These are phyloP conservation scores for Lathyrus aphaca DNA, from an alignment of 306 rosid species.

Conservation along the genomic window DNA sequence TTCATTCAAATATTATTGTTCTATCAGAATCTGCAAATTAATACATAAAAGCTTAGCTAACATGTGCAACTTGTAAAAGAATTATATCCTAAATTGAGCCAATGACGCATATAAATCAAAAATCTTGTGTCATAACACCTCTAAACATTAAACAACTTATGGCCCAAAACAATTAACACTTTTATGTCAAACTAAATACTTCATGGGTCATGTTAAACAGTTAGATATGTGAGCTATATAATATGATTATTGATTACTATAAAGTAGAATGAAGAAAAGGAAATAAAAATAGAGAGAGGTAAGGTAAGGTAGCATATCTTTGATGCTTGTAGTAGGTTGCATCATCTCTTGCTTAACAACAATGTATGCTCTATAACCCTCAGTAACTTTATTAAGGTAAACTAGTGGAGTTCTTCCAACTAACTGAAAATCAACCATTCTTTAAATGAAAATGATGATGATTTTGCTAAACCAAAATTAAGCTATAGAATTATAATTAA, in stretches of 20 bases:
- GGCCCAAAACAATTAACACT: too few relatives aligned
- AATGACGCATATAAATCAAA: constrained; percentile 5
- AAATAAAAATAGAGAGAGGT: neutral
- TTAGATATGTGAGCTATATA: too few relatives aligned
- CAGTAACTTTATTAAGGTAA: constrained; percentile 88
- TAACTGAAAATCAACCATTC: constrained; percentile 79
- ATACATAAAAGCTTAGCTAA: constrained; percentile 30
- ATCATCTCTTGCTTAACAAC: constrained; percentile 99
- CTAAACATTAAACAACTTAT: too few relatives aligned
- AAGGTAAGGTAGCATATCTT: constrained; percentile 84
- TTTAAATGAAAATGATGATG: too few relatives aligned
- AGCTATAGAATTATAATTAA: too few relatives aligned
- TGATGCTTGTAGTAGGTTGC: constrained; percentile 95
- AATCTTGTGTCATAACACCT: too few relatives aligned
- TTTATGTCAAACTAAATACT: too few relatives aligned
- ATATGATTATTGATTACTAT: too few relatives aligned
- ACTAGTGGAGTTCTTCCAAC: constrained; percentile 91
- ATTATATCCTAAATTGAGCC: constrained; percentile 10
- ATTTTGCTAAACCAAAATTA: too few relatives aligned
- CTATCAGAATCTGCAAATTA: constrained; percentile 81
- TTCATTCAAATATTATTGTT: constrained; percentile 69
- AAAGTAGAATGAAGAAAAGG: neutral
- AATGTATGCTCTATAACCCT: constrained; percentile 91
- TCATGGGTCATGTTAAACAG: too few relatives aligned
- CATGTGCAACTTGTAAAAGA: neutral